Evolutionary conservation across 352 stramenopile species (phyloP).

Genomic region (Discostella stelligera): DNA sequence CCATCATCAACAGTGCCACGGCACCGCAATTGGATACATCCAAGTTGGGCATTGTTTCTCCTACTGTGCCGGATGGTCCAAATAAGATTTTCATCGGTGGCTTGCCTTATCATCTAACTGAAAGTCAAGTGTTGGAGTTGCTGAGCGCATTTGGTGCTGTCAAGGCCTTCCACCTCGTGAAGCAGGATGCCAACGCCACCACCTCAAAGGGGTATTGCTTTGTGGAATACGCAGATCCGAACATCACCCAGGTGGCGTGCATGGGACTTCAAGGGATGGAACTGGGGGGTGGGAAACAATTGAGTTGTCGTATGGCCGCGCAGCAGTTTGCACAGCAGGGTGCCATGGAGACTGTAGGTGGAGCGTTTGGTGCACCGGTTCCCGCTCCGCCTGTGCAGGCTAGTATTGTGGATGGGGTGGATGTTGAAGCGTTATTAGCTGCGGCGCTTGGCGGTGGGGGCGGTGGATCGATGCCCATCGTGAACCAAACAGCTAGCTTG

Average conservation of each 20-base stretch:
- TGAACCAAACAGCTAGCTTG: slow-evolving; percentile 36
- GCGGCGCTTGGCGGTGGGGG: slow-evolving; percentile 59
- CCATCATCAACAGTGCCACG: slow-evolving; percentile 67
- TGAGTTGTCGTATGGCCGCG: slow-evolving; percentile 69
- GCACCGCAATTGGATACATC: slow-evolving; percentile 73
- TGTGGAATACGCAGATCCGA: slow-evolving; percentile 92
- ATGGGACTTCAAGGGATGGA: slow-evolving; percentile 95
- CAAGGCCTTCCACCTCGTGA: slow-evolving; percentile 95
- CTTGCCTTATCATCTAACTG: slow-evolving; percentile 94
- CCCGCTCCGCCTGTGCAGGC: slow-evolving; percentile 8
- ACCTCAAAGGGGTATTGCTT: slow-evolving; percentile 98
- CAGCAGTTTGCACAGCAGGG: slow-evolving; percentile 27
- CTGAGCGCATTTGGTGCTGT: slow-evolving; percentile 91
- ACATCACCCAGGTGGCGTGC: slow-evolving; percentile 89
- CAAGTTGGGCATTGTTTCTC: slow-evolving; percentile 92
- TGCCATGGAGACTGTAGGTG: slow-evolving; percentile 6
- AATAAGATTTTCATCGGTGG: slow-evolving; percentile 98
- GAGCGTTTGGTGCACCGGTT: slow-evolving; percentile 9
- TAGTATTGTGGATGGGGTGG: slow-evolving; percentile 61
- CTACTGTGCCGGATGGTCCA: slow-evolving; percentile 92
- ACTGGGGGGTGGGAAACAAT: slow-evolving; percentile 71
- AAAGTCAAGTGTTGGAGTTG: slow-evolving; percentile 89
- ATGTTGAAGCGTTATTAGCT: slow-evolving; percentile 73
- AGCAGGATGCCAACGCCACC: slow-evolving; percentile 87
- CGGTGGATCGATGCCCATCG: slow-evolving; percentile 16